Base-by-base conservation (phyloP, 768 basidiomycete genomes). In the Russula sp. region DNA sequence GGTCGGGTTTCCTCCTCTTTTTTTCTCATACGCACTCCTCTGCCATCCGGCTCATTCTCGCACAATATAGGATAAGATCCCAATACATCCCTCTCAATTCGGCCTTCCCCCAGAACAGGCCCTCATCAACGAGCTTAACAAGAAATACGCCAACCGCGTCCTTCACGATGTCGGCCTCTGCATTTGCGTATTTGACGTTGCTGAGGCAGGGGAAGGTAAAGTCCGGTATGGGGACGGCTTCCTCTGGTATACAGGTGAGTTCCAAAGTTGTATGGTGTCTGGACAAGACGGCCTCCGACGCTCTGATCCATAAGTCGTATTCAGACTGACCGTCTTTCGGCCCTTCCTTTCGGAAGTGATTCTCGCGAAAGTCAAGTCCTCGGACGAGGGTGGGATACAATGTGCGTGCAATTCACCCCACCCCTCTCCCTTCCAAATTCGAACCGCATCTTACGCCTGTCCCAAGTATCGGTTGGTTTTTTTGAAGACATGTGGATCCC, bases 401-500 rank as follows among this genome's bases (percentile, higher is more conserved):
- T 73, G 96, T 95, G 66, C 48, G 90, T 37, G 1, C 10, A 51
- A 44, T 2, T 27, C 27, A 27, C 27, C 27, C 27, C 22, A 22
- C 22, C 22, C 22, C 22, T 35, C 51, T 20, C 45, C 45, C 1
- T 42, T 9, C 20, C n/a, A 6, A 7, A 20, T 6, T 14, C 53
- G 42, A 27, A 60, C 56, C 20, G 61, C 49, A 35, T 37, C 59
- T 50, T 22, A 59, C 39, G 13, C 13, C 6, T 8, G 49, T 16
- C 68, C 7, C 9, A 4, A 96, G 94, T 96, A 32, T 84, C 88
- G 22, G 73, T 97, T 18, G 89, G 88, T 20, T 98, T 98, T 78
- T 98, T 98, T 70, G 91, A 94, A 74, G 94, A 98, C 69, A 87
- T 98, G 27, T 91, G 92, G 71, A 82, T 98, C 51, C 91, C 94